Percentiles rank a stretch among this genome's conserved stretches.
phyloP scores from a whole-genome alignment of 768 basidiomycete genomes.

The Kondoa subrosea region DNA sequence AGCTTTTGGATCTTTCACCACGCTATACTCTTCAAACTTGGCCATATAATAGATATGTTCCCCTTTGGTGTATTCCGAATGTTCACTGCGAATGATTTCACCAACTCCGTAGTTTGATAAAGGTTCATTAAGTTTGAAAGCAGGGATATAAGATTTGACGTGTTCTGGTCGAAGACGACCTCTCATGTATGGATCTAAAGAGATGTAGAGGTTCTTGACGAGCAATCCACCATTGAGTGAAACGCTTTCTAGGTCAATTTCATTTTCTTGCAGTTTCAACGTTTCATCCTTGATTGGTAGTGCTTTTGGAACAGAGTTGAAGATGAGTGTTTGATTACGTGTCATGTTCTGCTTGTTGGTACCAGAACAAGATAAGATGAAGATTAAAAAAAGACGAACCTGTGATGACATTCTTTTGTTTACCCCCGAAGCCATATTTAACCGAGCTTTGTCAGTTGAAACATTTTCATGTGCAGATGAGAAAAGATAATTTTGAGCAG shows the following conservation, averaged over 20 bases:
- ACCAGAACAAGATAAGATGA: background rate
- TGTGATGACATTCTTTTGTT: background rate
- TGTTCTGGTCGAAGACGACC: conserved; percentile 22
- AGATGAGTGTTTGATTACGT: background rate
- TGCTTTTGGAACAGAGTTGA: background rate
- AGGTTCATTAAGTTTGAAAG: conserved; percentile 23
- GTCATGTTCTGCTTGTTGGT: background rate
- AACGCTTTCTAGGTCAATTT: background rate
- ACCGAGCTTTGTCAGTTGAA: too few species aligned
- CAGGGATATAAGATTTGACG: conserved; percentile 26
- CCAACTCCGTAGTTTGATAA: conserved; percentile 25
- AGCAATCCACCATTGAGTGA: background rate
- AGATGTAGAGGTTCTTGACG: conserved; percentile 14
- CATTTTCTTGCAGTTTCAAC: background rate
- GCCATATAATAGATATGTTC: conserved; percentile 26
- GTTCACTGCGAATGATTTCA: conserved; percentile 27
- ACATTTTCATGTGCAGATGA: too few species aligned
- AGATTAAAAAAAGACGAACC: background rate
- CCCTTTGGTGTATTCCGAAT: conserved; percentile 23
- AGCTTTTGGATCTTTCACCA: conserved; percentile 14
- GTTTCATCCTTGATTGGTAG: background rate
- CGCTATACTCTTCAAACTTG: conserved; percentile 11
- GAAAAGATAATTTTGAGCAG: too few species aligned
- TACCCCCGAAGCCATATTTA: too few species aligned
- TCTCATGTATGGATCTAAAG: conserved; percentile 30